A percentile compares a stretch with the other conserved stretches of the same genome.
Evolutionary conservation across 2,329 filamentous ascomycete species (phyloP).

Genomic region (Bipolaris victoriae): DNA sequence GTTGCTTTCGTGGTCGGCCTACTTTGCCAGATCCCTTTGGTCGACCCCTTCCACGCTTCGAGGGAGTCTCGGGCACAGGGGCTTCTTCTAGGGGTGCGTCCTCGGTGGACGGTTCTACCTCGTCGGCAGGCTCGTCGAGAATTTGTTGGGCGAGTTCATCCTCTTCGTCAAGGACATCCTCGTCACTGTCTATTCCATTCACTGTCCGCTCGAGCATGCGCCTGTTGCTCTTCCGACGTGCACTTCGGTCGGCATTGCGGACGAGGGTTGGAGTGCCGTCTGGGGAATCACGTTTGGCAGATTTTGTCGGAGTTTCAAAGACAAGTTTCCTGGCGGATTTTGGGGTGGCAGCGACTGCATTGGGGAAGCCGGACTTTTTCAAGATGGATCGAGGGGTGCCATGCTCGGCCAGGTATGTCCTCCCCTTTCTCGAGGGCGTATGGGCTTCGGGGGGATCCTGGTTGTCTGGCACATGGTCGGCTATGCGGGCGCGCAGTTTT

Average conservation of each 20-base stretch:
- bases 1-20: conserved; percentile 65
- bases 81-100: conserved; percentile 35
- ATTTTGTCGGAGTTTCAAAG: conserved; percentile 54
- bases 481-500: conserved; percentile 32
- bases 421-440: conserved; percentile 40
- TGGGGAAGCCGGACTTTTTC: conserved; percentile 35
- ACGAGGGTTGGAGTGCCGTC: conserved; percentile 66
- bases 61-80: conserved; percentile 59
- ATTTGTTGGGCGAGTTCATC: conserved; percentile 73
- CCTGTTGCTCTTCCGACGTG: conserved; percentile 81
- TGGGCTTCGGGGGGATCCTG: conserved; percentile 33
- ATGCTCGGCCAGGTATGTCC: conserved; percentile 28
- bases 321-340: conserved; percentile 54
- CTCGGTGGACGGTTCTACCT: conserved; percentile 23
- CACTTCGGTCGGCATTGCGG: conserved; percentile 81
- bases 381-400: conserved; percentile 45
- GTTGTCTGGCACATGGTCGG: conserved; percentile 23
- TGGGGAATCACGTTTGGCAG: conserved; percentile 39
- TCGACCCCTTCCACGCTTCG: conserved; percentile 58
- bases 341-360: conserved; percentile 47
- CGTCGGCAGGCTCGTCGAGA: conserved; percentile 61
- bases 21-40: conserved; percentile 37
- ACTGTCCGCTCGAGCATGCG: conserved; percentile 75
- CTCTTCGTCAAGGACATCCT: conserved; percentile 69
- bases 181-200: conserved; percentile 68